Evolutionary conservation across 306 rosid genomes (phyloP).

Genomic region (Vigna radiata): DNA sequence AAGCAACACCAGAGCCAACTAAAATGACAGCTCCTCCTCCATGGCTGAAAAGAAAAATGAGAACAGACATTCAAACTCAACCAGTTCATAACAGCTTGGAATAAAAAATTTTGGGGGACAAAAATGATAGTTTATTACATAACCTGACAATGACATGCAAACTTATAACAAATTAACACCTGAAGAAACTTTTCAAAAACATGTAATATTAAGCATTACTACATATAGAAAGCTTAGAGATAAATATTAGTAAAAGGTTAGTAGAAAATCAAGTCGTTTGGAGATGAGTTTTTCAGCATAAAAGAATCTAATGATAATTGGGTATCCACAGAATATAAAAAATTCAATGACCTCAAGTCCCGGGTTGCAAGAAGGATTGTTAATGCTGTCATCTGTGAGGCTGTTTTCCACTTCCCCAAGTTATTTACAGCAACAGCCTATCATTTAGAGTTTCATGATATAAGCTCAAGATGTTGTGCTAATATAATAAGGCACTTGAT

Average conservation of each 20-base stretch:
- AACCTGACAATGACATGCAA: conserved; percentile 16
- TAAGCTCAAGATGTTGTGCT: conserved; percentile 12
- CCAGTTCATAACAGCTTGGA: conserved; percentile 4
- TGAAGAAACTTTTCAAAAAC: neutral
- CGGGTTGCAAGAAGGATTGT: conserved; percentile 91
- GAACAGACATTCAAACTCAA: conserved; percentile 9
- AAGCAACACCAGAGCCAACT: conserved; percentile 74
- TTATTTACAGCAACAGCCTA: conserved; percentile 99
- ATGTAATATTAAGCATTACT: neutral
- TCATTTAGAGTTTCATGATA: conserved; percentile 15
- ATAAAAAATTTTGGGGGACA: conserved; percentile 8
- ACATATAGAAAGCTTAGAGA: neutral
- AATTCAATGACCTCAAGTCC: conserved; percentile 70
- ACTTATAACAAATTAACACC: conserved; percentile 5
- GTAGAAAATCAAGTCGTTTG: neutral
- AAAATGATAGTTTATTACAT: conserved; percentile 16
- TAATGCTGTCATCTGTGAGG: conserved; percentile 90
- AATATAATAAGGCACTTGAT: conserved; percentile 10
- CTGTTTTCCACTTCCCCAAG: conserved; percentile 99
- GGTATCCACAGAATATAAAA: conserved; percentile 31
- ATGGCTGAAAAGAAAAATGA: conserved; percentile 55
- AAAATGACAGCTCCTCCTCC: conserved; percentile 76
- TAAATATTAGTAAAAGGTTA: neutral
- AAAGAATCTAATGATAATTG: conserved; percentile 11
- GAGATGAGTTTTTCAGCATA: neutral